These are phyloP conservation scores for Peronospora belbahrii DNA, from an alignment of 352 stramenopile genomes.

Conservation along the genomic window DNA sequence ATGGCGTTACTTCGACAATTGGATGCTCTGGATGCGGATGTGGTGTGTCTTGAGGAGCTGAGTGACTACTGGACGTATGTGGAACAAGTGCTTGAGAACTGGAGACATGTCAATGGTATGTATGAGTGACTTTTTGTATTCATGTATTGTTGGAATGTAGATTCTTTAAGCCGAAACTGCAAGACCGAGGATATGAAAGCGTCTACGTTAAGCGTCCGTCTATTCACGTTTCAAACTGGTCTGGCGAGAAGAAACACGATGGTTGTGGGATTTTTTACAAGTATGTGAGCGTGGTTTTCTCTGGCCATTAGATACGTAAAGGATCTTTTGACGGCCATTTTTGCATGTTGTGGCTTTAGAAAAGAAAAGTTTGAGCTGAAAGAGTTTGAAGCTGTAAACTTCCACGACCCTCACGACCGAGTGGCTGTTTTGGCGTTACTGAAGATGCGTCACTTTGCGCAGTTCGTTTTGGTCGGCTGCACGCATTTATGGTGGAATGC, in stretches of 20 bases:
- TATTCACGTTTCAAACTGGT: slow-evolving; percentile 81
- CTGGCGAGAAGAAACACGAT: slow-evolving; percentile 82
- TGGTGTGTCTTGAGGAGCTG: slow-evolving; percentile 80
- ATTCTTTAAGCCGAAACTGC: slow-evolving; percentile 75
- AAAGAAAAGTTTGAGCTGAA: slow-evolving; percentile 84
- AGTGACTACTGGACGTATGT: slow-evolving; percentile 87
- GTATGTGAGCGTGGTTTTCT: slow-evolving; percentile 29
- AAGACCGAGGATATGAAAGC: slow-evolving; percentile 73
- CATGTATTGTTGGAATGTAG: slow-evolving; percentile 23
- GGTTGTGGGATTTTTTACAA: slow-evolving; percentile 87
- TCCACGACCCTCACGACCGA: slow-evolving; percentile 78
- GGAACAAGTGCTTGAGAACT: neutral
- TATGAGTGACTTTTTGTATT: slow-evolving; percentile 5
- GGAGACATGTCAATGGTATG: neutral
- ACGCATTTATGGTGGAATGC: slow-evolving; percentile 86
- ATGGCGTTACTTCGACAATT: slow-evolving; percentile 67
- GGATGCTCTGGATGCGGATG: slow-evolving; percentile 65
- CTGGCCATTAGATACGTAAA: no score
- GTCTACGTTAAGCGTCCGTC: slow-evolving; percentile 82
- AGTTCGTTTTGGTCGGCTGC: slow-evolving; percentile 75
- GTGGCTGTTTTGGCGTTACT: slow-evolving; percentile 80
- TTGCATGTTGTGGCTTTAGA: slow-evolving; percentile 14
- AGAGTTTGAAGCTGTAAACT: slow-evolving; percentile 82
- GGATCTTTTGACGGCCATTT: neutral
- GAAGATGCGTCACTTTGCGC: slow-evolving; percentile 74